Base-by-base conservation (phyloP, 2,329 filamentous ascomycete genomes). In the Pochonia chlamydosporia region DNA sequence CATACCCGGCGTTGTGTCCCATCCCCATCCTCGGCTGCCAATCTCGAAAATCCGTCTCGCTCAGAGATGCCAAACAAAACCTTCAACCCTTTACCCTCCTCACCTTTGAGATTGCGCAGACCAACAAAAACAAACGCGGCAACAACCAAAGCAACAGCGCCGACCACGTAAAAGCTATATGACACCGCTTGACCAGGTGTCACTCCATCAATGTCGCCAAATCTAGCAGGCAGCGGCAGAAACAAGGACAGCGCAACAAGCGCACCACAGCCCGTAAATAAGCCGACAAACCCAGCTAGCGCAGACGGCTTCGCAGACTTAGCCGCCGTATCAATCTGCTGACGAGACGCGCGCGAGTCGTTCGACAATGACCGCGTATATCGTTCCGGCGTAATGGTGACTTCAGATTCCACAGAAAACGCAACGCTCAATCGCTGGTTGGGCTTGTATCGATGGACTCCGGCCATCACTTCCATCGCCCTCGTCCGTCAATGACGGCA, bases 221-320 rank as follows among this genome's bases (percentile, higher is more conserved):
- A 95, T 28, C 78, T 78, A 2, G 89, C 85, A 0, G 93, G 93
- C 16, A 99, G 76, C 5, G 92, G 93, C 13, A 99, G 75, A 61
- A 99, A 97, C 28, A 93, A 60, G 0, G 74, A 67, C 25, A 99
- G 72, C 10, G 93, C 90, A 4, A 99, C 76, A 5, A 99, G 75
- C 13, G 93, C 93, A 50, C 93, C 93, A 58, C 88, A 89, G 21
- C 93, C 93, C 7, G 93, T 96, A 62, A 95, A 95, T 49, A 96
- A 73, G 4, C 93, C 93, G 5, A 99, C 93, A 43, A 91, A 82
- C 0, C 93, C 93, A 14, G 93, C 92, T 23, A 99, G 76, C 16
- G 74, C 72, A 1, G 76, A 75, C 2, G 79, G 74, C 52, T 76
- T 76, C n/a, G 67, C 66, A 40, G 54, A 62, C 56, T 54, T 58